Evolutionary conservation across 345 rosid species (phyloP).

Genomic region (Brassica nigra): DNA sequence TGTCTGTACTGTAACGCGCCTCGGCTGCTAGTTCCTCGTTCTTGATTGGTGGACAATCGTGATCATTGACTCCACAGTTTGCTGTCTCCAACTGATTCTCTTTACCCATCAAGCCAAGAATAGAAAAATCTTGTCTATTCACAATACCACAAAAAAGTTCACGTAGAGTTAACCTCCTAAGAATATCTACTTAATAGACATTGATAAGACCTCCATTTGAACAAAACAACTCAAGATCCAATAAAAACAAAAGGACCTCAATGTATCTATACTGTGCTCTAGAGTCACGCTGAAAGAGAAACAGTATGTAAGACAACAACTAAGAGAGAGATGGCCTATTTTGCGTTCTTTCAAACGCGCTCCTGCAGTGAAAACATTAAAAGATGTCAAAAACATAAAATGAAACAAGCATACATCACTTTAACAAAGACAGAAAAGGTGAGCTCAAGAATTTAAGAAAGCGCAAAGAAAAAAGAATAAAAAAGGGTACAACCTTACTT

Average conservation of each 20-base stretch:
- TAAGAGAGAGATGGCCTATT: background rate
- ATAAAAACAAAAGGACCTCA: constrained; percentile 24
- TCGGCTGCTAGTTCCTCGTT: constrained; percentile 45
- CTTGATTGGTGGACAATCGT: constrained; percentile 43
- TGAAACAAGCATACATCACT: background rate
- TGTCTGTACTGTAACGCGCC: constrained; percentile 64
- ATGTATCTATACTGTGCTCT: background rate
- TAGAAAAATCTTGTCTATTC: constrained; percentile 19
- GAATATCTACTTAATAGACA: background rate
- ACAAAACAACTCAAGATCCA: constrained; percentile 29
- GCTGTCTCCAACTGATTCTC: constrained; percentile 52
- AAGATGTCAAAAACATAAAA: constrained; percentile 15
- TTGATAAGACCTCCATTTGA: background rate
- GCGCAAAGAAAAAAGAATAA: background rate
- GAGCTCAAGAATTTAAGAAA: background rate
- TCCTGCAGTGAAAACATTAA: constrained; percentile 28
- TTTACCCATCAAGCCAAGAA: constrained; percentile 57
- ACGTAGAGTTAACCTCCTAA: background rate
- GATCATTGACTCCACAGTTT: constrained; percentile 45
- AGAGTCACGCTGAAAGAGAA: background rate
- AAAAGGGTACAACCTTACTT: constrained; percentile 18
- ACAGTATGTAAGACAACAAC: background rate
- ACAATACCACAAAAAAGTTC: background rate
- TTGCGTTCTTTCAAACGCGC: constrained; percentile 30
- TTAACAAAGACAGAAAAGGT: background rate